phyloP scores from a whole-genome alignment of 345 rosid genomes.

The Citrus unshiu region DNA sequence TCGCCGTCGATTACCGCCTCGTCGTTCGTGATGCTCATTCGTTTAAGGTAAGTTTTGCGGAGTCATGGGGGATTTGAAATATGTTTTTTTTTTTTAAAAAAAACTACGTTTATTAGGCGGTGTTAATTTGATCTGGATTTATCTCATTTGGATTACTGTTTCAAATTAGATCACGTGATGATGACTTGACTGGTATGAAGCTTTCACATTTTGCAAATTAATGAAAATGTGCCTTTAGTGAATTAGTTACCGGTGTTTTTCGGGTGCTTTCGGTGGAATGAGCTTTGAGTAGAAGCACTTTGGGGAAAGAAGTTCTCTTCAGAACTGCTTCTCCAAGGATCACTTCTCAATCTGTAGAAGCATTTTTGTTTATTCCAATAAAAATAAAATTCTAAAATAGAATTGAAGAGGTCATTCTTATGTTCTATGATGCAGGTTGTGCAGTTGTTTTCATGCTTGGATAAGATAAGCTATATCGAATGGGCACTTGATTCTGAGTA shows the following conservation, averaged over 20 bases:
- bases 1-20: constrained; percentile 81
- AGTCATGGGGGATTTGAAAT: background rate
- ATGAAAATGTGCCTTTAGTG: background rate
- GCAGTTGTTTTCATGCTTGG: constrained; percentile 95
- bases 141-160: background rate
- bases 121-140: background rate
- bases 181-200: background rate
- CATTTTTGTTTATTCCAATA: background rate
- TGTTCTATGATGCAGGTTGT: constrained; percentile 64
- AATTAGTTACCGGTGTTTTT: background rate
- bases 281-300: background rate
- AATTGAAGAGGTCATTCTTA: background rate
- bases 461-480: constrained; percentile 92
- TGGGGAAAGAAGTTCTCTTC: background rate
- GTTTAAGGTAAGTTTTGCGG: constrained; percentile 52
- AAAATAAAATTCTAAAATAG: background rate
- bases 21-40: constrained; percentile 85
- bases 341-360: background rate
- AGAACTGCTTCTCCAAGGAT: background rate
- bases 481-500: constrained; percentile 97
- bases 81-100: no score
- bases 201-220: background rate
- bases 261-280: background rate
- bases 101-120: no score
- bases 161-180: background rate